Evolutionary conservation across 139 green algal genomes (phyloP), one percentile per base, ranked within the genome.

Genomic region (Choricystis sp.): DNA sequence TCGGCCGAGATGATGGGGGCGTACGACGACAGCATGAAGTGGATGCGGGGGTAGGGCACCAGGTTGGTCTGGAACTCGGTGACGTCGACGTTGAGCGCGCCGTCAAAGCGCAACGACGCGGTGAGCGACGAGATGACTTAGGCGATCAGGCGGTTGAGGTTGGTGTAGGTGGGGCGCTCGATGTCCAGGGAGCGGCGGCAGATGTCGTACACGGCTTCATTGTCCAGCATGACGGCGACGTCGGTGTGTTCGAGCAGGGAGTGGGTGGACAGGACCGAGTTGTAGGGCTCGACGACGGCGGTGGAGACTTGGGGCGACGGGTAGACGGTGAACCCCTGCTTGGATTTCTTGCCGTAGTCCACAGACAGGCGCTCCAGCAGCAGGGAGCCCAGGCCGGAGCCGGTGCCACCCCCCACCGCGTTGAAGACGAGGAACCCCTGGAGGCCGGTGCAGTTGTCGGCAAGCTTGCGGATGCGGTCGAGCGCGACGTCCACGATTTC

Each of bases 321-420:
- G 81, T 96, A 96, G 20, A 96, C 79, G 31, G 89, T 94, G 87
- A 96, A 96, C 75, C 86, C 89, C 52, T 98, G 85, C 89, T 98
- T 98, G 78, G 86, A 96, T 83, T 98, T 98, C 85, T 98, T 98
- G 83, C 92, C 92, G 72, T 99, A 98, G 84, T 98, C 92, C 1
- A 97, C 92, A 31, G 83, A 94, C 72, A 96, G 86, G 72, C 89
- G 86, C 87, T 97, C 90, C 71, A 97, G 83, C 77, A 97, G 83
- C 29, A 97, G 85, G 52, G 90, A 96, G 76, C 90, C 90, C 49
- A 97, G 86, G 68, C 90, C 90, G 49, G 90, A 96, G 74, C 90
- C 90, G 31, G 90, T 97, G 60, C 90, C 90, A 66, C 90, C 90
- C 61, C 90, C 90, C 61, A 95, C 89, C 70, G 90, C 85, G 76